Base-by-base conservation (phyloP, 2,329 filamentous ascomycete genomes). In the Monascus ruber region DNA sequence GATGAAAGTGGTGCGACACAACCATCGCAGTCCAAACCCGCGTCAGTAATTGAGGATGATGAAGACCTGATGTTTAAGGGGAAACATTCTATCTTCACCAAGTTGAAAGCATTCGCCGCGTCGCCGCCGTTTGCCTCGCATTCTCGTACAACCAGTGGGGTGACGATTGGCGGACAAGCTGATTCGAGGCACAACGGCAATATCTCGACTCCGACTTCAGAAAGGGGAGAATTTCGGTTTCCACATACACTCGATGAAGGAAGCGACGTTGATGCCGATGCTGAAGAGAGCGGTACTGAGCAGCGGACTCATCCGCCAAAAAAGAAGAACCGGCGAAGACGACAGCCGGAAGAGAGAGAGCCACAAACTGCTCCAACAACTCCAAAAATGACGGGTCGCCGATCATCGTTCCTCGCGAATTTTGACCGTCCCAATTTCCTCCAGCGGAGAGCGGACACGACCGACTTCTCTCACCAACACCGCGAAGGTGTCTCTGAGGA, bases 231-330 rank as follows among this genome's bases (percentile, higher is more conserved):
- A 26, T 64, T 69, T 35, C 66, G 69, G 41, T 67, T 77, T 46
- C 73, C 73, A 6, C 67, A 72, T 17, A 76, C 71, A 1, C 61
- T 66, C 33, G 73, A 76, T 47, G 71, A 73, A 41, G 78, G 76
- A 17, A 84, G 79, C 56, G 85, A 88, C 58, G 77, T 71, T 9
- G 81, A 83, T 53, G 80, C 83, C 1, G 85, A 91, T 58, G 85
- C 81, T 1, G 88, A 94, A 56, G 85, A 91, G 56, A 94, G 86
- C 34, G 84, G 80, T 0, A 85, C 87, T 38, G 88, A 94, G 55
- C 73, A 72, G n/a, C 65, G 65, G 11, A 69, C 38, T 53, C 62
- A 26, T 2, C 74, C 73, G 45, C 69, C 69, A 27, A 83, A 75
- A 59, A 80, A 79, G 59, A 74, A 77, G 47, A 77, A 76, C 55